Evolutionary conservation across 1,284 basidiomycete species (phyloP), one percentile per base, ranked within the genome.

Genomic region (Cutaneotrichosporon mucoides): DNA sequence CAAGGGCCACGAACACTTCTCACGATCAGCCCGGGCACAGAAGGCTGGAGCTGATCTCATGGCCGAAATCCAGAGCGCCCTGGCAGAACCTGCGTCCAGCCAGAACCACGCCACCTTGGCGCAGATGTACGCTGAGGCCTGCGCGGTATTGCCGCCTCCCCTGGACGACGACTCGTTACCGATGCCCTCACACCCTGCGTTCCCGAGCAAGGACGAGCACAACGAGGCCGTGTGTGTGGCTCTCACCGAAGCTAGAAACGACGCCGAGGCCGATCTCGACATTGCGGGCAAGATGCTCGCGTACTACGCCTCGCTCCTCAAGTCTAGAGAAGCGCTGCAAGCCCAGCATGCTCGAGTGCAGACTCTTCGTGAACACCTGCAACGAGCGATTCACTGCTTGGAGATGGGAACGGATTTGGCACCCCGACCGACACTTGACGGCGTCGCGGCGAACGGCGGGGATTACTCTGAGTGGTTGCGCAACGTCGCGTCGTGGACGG

Each of bases 1-100:
- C 44, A 69, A 68, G 33, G 68, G 70, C 6, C 66, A 69, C 41
- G 49, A 48, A 3, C 63, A 73, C 53, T 60, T 66, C 44, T 50
- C 60, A 9, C 57, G 68, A 1, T 67, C 65, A 10, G 37, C 38
- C 2, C 59, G 62, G 3, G 55, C 67, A 0, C 56, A 53, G 34
- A 50, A 63, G 10, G 16, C 48, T 6, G 68, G 67, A 2, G 41
- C 56, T 2, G 36, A 55, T 1, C 40, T 69, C 1, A 35, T 69
- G 4, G 43, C 54, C 3, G 55, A 66, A 12, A 53, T 74, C 4
- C 53, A 58, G 10, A 15, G 15, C 1, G 61, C 66, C 3, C 51
- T 70, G 7, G 34, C 53, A 0, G 24, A 59, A 9, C 67, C 69
- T 1, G 65, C 70, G 2, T 68, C 66, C 2, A 68, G 64, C 54